A percentile compares a stretch with the other conserved stretches of the same genome.
These are phyloP conservation scores for Microbotryum silenes-acaulis DNA, from an alignment of 1,284 basidiomycete species.

Conservation along the genomic window DNA sequence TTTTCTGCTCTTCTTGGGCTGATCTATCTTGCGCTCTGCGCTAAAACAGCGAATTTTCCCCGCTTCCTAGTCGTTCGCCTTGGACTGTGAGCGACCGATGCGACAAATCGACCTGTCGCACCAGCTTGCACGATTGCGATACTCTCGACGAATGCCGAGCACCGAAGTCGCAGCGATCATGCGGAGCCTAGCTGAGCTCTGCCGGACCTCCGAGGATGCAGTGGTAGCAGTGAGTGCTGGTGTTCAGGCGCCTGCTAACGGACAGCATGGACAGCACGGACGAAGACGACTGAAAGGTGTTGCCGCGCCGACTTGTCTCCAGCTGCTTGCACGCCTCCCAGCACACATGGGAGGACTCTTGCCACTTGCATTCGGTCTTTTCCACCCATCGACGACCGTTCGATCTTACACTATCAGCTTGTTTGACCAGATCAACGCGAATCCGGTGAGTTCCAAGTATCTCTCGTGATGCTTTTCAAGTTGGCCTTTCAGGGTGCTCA, in stretches of 20 bases:
- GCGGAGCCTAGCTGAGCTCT: conserved; percentile 58
- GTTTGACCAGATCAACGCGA: conserved; percentile 65
- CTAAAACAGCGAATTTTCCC: background rate
- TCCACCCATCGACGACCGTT: conserved; percentile 70
- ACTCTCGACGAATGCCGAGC: conserved; percentile 54
- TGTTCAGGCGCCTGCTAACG: background rate
- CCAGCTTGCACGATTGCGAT: conserved; percentile 61
- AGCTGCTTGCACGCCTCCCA: conserved; percentile 72
- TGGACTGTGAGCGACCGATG: conserved; percentile 45
- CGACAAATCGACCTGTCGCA: conserved; percentile 62
- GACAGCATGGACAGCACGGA: background rate
- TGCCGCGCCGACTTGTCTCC: conserved; percentile 1
- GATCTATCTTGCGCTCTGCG: background rate
- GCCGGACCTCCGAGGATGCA: conserved; percentile 67
- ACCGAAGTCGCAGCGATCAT: conserved; percentile 68
- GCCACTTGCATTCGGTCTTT: conserved; percentile 77
- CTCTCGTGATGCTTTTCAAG: conserved; percentile 14
- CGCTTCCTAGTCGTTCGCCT: conserved; percentile 49
- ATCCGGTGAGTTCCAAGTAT: conserved; percentile 53
- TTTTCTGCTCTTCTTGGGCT: background rate
- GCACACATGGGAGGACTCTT: conserved; percentile 74
- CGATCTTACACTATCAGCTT: conserved; percentile 74
- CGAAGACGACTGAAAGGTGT: background rate
- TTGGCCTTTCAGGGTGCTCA: background rate
- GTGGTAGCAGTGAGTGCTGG: conserved; percentile 65